Conservation (phyloP, 257 asterid species). For the Lycium ferocissimum region DNA sequence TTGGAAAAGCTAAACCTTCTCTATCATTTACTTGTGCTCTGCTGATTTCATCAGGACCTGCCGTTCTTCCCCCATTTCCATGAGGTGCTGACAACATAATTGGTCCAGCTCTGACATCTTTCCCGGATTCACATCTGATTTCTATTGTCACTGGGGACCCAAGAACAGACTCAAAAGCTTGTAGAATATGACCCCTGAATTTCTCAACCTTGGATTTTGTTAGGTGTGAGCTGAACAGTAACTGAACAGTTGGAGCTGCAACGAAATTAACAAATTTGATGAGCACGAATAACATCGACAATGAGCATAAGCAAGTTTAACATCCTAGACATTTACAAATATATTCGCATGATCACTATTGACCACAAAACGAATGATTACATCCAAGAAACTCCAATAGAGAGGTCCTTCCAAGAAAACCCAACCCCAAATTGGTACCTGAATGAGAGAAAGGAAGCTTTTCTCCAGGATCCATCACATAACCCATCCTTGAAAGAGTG, state of each 20-base stretch:
- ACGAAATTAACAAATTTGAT: slow-evolving; percentile 13
- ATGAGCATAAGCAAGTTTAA: background rate
- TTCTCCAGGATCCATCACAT: background rate
- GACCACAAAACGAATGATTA: background rate
- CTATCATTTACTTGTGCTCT: slow-evolving; percentile 40
- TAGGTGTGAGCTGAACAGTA: slow-evolving; percentile 73
- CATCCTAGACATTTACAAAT: background rate
- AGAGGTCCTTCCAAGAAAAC: background rate
- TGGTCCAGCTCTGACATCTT: slow-evolving; percentile 47
- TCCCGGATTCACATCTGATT: slow-evolving; percentile 68
- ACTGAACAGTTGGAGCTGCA: slow-evolving; percentile 92
- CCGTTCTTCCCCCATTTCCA: slow-evolving; percentile 28
- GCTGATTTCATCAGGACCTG: slow-evolving; percentile 42
- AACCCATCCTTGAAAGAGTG: background rate
- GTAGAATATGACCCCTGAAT: slow-evolving; percentile 68
- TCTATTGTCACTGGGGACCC: slow-evolving; percentile 80
- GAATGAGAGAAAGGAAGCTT: slow-evolving; percentile 7
- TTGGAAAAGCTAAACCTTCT: slow-evolving; percentile 35
- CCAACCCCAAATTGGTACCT: background rate
- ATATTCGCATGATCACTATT: background rate
- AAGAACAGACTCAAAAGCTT: slow-evolving; percentile 89
- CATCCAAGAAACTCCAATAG: slow-evolving; percentile 8
- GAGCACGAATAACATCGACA: background rate
- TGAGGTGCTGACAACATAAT: slow-evolving; percentile 57
- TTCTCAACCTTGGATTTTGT: slow-evolving; percentile 82